Conservation (phyloP, 192 early-diverging fungal species). For the Umbelopsis ramanniana region DNA sequence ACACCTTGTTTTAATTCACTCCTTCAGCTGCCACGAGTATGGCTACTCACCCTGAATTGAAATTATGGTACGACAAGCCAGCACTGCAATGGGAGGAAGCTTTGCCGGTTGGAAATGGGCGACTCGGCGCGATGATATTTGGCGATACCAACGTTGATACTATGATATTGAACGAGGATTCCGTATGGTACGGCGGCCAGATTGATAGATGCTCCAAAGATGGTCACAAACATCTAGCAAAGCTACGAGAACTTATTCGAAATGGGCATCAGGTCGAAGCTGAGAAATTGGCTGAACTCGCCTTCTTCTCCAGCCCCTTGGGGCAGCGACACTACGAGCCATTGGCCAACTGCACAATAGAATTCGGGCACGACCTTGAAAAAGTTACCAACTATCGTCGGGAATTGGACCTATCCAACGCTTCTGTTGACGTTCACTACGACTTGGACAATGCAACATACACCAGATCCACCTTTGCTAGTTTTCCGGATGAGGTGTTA, state of each 20-base stretch:
- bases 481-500: not conserved
- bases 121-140: conserved; percentile 25
- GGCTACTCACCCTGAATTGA: not conserved
- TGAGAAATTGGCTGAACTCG: not conserved
- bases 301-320: not conserved
- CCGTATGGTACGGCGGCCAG: conserved; percentile 10
- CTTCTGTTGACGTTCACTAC: not conserved
- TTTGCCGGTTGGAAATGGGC: conserved; percentile 14
- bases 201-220: not conserved
- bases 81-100: not conserved
- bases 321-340: conserved; percentile 10
- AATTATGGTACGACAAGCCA: conserved; percentile 9
- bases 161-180: conserved; percentile 34
- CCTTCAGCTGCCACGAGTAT: not conserved
- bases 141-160: conserved; percentile 27
- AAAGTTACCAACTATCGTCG: not conserved
- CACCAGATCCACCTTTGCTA: not conserved
- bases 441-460: not conserved
- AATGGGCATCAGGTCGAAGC: not conserved
- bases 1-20: not conserved
- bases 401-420: not conserved
- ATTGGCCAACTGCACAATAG: not conserved
- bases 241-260: not conserved
- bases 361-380: not conserved
- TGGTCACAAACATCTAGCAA: not conserved